Evolutionary conservation across 768 basidiomycete species (phyloP), one percentile per base, ranked within the genome.

Genomic region (Leucocoprinus sp.): DNA sequence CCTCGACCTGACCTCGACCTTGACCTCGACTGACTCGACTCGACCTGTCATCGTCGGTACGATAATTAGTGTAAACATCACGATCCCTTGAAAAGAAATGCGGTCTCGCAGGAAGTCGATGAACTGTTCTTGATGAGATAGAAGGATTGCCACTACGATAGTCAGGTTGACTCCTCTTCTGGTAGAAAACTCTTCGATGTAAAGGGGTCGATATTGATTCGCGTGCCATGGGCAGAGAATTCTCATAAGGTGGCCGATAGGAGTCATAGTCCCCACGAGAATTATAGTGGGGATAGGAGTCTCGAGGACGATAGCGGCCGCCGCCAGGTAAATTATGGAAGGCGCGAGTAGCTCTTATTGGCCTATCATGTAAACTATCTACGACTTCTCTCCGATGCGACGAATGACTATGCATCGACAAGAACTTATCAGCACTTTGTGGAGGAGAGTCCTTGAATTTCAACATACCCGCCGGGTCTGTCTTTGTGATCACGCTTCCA

Each of bases 401-500:
- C 41, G 53, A 56, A 46, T 60, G 60, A 37, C 68, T 64, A 52
- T 70, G 69, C 46, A 48, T 31, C 22, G 54, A 39, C 28, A 55
- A 52, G n/a, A 50, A 46, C 38, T 57, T 58, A 45, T 3, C n/a
- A 43, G 22, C 7, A 27, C 11, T 17, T 26, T 53, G 48, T 29
- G 43, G 52, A 46, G 45, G 37, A 43, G 42, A n/a, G 27, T 28
- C 21, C 11, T 17, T 23, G 14, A 43, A 2, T 8, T 45, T 28
- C 56, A 57, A 57, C 52, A 57, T 38, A 67, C 65, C 57, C 63
- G 71, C 41, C 23, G 23, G 66, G 56, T 53, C 70, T 68, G 54
- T 78, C 75, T 39, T 55, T 55, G 53, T 77, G 76, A 7, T 64
- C 61, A 52, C 81, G 75, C 57, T 80, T 83, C 84, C 85, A 86